phyloP scores from a whole-genome alignment of 345 rosid genomes.

The Eucalyptus shirleyi region DNA sequence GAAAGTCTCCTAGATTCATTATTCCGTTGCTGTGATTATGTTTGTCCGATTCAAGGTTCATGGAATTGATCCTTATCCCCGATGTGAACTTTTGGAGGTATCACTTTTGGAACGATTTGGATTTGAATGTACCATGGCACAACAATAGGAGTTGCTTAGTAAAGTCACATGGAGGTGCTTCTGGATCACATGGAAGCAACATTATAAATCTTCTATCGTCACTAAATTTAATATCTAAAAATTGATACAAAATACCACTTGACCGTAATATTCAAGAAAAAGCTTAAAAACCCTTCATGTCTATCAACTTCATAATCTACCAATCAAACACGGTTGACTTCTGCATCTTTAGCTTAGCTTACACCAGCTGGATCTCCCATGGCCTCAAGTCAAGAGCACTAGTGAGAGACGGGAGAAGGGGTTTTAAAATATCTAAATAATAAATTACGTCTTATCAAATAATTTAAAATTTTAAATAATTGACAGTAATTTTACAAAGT shows the following conservation, averaged over 20 bases:
- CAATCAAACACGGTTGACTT: neutral
- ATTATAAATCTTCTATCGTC: neutral
- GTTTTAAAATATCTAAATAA: no score
- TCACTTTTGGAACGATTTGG: neutral
- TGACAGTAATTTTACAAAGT: accelerated
- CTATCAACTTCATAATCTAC: neutral
- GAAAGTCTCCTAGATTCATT: neutral
- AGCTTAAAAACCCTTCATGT: neutral
- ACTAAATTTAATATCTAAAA: neutral
- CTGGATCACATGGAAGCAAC: neutral
- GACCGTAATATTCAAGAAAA: neutral
- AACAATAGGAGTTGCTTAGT: neutral
- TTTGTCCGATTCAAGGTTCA: neutral
- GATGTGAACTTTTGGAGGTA: neutral
- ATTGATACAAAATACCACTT: neutral
- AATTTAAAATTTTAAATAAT: no score
- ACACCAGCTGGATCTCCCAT: neutral
- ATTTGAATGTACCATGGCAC: neutral
- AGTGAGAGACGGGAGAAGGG: accelerated
- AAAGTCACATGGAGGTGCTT: neutral
- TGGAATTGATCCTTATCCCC: neutral
- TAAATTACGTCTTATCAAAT: no score
- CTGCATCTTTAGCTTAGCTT: neutral
- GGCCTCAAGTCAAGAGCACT: neutral
- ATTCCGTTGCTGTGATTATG: neutral